Conservation (phyloP, 2,329 filamentous ascomycete species). For the Aspergillus udagawae region DNA sequence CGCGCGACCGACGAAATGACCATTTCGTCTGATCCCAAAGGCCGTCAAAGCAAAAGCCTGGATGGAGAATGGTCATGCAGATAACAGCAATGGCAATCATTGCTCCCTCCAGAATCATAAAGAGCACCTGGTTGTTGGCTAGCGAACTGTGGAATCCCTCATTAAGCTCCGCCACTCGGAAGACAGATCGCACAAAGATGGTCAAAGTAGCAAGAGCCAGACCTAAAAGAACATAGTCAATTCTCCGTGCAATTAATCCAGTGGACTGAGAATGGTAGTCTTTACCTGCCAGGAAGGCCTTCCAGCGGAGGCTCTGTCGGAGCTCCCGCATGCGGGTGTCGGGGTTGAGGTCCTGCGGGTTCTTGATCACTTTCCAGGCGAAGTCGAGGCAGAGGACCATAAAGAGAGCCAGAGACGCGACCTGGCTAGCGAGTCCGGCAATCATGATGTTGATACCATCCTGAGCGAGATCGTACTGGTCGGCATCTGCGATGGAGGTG, state of each 20-base stretch:
- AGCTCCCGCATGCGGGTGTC: too few species aligned
- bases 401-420: conserved; percentile 13
- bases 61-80: background rate
- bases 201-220: conserved; percentile 30
- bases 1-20: too few species aligned
- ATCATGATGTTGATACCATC: conserved; percentile 18
- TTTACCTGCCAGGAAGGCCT: too few species aligned
- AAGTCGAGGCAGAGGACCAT: conserved; percentile 11
- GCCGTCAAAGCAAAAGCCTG: too few species aligned
- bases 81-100: conserved; percentile 39
- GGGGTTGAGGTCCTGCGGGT: too few species aligned
- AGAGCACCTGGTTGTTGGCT: conserved; percentile 47
- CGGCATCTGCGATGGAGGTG: conserved; percentile 30
- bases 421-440: conserved; percentile 1
- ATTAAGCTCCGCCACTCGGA: conserved; percentile 48
- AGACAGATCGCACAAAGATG: conserved; percentile 46
- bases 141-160: conserved; percentile 44
- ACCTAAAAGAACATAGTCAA: too few species aligned
- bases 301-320: too few species aligned
- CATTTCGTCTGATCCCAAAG: too few species aligned
- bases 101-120: conserved; percentile 50
- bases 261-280: too few species aligned
- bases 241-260: too few species aligned
- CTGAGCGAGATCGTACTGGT: background rate
- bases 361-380: conserved; percentile 5